Base-by-base conservation (phyloP, 2,329 filamentous ascomycete species). In the Fusarium oligoseptatum region DNA sequence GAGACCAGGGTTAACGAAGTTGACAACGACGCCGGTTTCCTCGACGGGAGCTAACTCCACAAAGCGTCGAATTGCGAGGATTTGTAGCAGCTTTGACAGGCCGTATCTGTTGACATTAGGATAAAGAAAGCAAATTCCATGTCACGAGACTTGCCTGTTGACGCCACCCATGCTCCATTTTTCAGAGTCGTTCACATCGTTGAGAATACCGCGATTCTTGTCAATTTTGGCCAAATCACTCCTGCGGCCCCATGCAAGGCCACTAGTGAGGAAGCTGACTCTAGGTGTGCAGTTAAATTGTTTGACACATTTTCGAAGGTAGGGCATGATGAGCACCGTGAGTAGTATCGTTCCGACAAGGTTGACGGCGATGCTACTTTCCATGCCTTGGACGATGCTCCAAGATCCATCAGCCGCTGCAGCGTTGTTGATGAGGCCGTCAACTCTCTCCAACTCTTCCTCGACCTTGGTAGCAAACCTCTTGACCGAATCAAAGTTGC, bases 401-500 rank as follows among this genome's bases (percentile, higher is more conserved):
- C 57, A 60, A 2, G 24, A 32, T 20, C 57, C 37, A 27, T 60
- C 24, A 32, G 57, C 57, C 9, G 57, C 57, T 12, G 57, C 57
- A 45, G 57, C 57, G 24, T 60, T 60, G 57, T 60, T 60, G 24
- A 60, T 45, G 37, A 60, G 37, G 10, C 37, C 57, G 11, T 60
- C 57, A 11, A 60, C 37, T 45, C 57, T 60, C 37, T 60, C 37
- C 36, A 87, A 79, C 10, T 66, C 61, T 2, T 39, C 8, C 12
- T 67, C 70, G 0, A 74, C 69, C 36, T 78, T 71, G 14, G 72
- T 72, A 17, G 80, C 82, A 70, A 89, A 88, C 52, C 24, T 75
- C 63, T 74, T 76, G 56, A 82, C 66, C 1, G 68, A 72, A 37
- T 67, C 65, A 36, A 65, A 66, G 57, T 57, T 64, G 2, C 69